Evolutionary conservation across 345 rosid species (phyloP), one percentile per base, ranked within the genome.

Genomic region (Heritiera fomes): DNA sequence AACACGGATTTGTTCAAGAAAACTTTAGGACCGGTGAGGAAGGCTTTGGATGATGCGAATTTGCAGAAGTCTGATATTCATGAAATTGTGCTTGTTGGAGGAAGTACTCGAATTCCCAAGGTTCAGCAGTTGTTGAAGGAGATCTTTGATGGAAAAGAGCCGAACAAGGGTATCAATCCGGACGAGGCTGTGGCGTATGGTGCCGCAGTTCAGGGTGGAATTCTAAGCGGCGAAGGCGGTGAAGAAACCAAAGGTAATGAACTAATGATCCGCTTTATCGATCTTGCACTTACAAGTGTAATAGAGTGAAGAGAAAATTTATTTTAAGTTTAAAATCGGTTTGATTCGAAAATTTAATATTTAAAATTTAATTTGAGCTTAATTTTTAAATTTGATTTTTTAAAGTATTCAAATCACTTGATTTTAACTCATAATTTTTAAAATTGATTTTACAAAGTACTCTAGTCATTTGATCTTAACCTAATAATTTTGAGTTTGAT

Each of bases 141-240:
- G 11, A n/a, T 75, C 30, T 75, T 75, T 63, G 74, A 77, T 14
- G 78, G 81, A 4, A 77, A 77, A 43, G 81, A 77, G 34, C 69
- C 73, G 1, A 62, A n/a, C 70, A 77, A 77, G 67, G 67, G 75
- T 18, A 62, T 77, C 68, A 81, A 81, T 45, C 84, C 84, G 0
- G 84, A 81, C 56, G 84, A 81, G 41, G 84, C 84, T 8, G 81
- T 82, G 12, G 81, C 84, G 1, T 77, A 64, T 73, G 84, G 84
- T 30, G 84, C 81, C 1, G 78, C 81, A 1, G 78, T 77, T 40
- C 81, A 71, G 18, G 84, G 82, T 43, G 82, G 74, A 8, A 75
- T 75, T 34, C 75, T 80, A 2, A 75, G 82, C 6, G 82, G 76
- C 8, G 81, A 79, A 69, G 75, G 65, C 1, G 49, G 41, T 0